phyloP scores from a whole-genome alignment of 805 yeast species.

The Cyberlindnera maritima region DNA sequence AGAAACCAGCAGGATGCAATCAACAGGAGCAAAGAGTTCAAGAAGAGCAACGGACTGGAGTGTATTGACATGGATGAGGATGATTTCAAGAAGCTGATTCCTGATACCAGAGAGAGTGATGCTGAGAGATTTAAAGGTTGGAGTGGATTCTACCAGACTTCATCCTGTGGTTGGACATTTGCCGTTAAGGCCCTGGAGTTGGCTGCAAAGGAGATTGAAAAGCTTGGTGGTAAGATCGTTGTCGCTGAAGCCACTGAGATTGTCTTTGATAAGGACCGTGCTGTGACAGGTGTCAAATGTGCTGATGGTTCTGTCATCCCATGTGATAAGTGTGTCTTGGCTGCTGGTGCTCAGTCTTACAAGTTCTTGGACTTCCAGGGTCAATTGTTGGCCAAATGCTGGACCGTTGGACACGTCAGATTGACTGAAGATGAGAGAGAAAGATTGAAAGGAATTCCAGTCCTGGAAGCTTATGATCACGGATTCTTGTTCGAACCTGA shows the following conservation, averaged over 20 bases:
- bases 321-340: conserved; percentile 31
- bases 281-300: conserved; percentile 30
- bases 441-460: conserved; percentile 33
- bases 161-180: conserved; percentile 37
- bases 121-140: conserved; percentile 24
- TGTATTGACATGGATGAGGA: conserved; percentile 10
- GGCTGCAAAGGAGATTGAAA: conserved; percentile 28
- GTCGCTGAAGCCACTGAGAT: conserved; percentile 17
- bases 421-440: conserved; percentile 33
- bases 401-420: conserved; percentile 41
- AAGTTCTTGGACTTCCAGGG: conserved; percentile 34
- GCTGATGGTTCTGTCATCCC: conserved; percentile 26
- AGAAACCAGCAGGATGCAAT: conserved; percentile 7
- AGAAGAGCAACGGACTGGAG: conserved; percentile 6
- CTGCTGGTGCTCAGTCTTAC: conserved; percentile 40
- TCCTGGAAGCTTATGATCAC: conserved; percentile 34
- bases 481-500: conserved; percentile 45
- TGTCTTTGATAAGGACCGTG: conserved; percentile 24
- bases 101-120: conserved; percentile 9
- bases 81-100: conserved; percentile 8
- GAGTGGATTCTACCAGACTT: conserved; percentile 33
- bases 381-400: conserved; percentile 38
- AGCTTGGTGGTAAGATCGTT: conserved; percentile 33
- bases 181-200: conserved; percentile 33
- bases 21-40: conserved; percentile 15